Base-by-base conservation (phyloP, 148 eudicot species). In the Chenopodium formosanum region DNA sequence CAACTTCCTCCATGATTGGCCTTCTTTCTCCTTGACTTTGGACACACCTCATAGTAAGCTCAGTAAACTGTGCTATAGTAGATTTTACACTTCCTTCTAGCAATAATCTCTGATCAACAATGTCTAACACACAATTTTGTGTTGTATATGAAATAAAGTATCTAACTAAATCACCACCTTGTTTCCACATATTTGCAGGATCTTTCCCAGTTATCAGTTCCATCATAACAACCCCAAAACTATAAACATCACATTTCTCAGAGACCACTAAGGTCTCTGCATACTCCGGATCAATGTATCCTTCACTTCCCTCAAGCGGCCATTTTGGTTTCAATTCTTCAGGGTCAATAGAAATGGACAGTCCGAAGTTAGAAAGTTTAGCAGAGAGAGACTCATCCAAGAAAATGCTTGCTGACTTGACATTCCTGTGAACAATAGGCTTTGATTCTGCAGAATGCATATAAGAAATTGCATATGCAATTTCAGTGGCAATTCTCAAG, bases 391-490 rank as follows among this genome's bases (percentile, higher is more conserved):
- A 79, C 4, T 85, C 74, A 47, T 84, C 85, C 52, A 79, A 53
- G 31, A 84, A 77, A 64, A 84, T 74, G 67, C 73, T 46, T 7
- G 62, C 0, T 7, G 89, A 82, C 70, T 58, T 83, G 9, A 87
- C 78, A 75, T 85, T 79, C 20, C 89, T 78, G 25, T 85, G 89
- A 25, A 82, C 80, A 0, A 85, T 48, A 13, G 86, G 85, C 23
- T 74, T 73, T 0, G 82, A 48, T 17, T 76, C 78, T 37, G 80
- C 84, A 31, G 76, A 82, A 77, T 87, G 89, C 79, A 87, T 78
- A 76, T 87, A 87, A 22, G 85, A 74, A 34, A 87, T 74, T 22
- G 87, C 85, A 23, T 83, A 86, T 0, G 87, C 83, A 52, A 80
- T 29, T 40, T 82, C 89, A 31, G 77, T 50, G 25, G 85, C 85